Percentiles rank a stretch among this genome's conserved stretches.
Evolutionary conservation across 192 early-diverging fungal genomes (phyloP).

Genomic region (Linnemannia hyalina): DNA sequence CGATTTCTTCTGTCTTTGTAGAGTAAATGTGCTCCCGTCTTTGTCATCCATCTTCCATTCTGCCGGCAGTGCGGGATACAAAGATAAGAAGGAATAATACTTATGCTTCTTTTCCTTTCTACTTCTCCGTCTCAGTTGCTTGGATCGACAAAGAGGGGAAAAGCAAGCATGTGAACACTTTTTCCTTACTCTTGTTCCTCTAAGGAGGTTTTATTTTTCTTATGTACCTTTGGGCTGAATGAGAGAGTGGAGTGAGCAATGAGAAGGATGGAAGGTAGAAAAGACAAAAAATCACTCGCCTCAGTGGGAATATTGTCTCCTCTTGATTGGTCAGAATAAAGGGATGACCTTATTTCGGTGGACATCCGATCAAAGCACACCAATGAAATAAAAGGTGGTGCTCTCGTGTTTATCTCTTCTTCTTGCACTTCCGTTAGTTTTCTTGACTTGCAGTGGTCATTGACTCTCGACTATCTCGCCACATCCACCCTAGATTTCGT

Average conservation of each 20-base stretch:
- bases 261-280: too few species aligned
- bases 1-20: not conserved
- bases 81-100: not conserved
- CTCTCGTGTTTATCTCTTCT: not conserved
- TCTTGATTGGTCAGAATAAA: not conserved
- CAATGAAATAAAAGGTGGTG: not conserved
- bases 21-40: not conserved
- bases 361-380: not conserved
- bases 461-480: not conserved
- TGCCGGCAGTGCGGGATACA: not conserved
- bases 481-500: not conserved
- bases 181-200: not conserved
- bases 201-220: too few species aligned
- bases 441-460: not conserved
- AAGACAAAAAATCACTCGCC: not conserved
- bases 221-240: not conserved
- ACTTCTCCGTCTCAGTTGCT: not conserved
- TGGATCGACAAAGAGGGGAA: not conserved
- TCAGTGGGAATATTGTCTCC: not conserved
- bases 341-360: not conserved
- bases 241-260: not conserved
- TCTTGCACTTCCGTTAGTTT: not conserved
- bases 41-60: not conserved
- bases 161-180: not conserved
- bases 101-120: too few species aligned